These are phyloP conservation scores for Phylloporus gajari DNA, from an alignment of 1,284 basidiomycete genomes.

Conservation along the genomic window DNA sequence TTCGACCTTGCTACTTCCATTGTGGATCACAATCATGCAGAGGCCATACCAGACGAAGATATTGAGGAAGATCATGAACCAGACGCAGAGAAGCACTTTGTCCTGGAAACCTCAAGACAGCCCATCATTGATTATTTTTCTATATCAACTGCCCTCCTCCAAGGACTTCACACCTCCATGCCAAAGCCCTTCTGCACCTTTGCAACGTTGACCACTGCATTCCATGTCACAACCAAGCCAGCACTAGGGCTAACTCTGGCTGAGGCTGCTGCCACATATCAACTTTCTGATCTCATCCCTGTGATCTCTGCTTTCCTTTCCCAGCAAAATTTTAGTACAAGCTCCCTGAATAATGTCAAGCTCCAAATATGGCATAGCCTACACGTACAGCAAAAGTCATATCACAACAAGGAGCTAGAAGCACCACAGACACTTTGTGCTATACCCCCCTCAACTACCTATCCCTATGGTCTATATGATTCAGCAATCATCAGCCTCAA, in stretches of 20 bases:
- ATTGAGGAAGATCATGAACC: neutral
- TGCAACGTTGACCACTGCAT: neutral
- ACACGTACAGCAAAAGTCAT: neutral
- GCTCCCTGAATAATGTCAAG: neutral
- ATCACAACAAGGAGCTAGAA: neutral
- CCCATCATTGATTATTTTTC: neutral
- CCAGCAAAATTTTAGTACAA: no score
- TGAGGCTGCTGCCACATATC: neutral
- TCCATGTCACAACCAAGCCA: neutral
- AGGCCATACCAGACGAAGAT: neutral
- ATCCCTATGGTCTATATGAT: neutral
- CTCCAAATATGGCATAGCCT: neutral
- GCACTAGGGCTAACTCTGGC: neutral
- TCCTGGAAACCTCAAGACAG: neutral
- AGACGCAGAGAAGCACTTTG: no score
- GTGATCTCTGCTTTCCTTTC: neutral
- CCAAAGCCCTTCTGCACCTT: neutral
- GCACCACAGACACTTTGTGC: neutral
- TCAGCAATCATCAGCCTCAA: no score
- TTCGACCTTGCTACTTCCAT: neutral
- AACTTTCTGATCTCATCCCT: neutral
- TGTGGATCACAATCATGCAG: no score
- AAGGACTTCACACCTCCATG: no score
- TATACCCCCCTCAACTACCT: neutral
- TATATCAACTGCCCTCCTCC: neutral